A percentile compares a stretch with the other conserved stretches of the same genome.
Evolutionary conservation across 2,329 filamentous ascomycete genomes (phyloP).

Genomic region (Neoarthrinium moseri): DNA sequence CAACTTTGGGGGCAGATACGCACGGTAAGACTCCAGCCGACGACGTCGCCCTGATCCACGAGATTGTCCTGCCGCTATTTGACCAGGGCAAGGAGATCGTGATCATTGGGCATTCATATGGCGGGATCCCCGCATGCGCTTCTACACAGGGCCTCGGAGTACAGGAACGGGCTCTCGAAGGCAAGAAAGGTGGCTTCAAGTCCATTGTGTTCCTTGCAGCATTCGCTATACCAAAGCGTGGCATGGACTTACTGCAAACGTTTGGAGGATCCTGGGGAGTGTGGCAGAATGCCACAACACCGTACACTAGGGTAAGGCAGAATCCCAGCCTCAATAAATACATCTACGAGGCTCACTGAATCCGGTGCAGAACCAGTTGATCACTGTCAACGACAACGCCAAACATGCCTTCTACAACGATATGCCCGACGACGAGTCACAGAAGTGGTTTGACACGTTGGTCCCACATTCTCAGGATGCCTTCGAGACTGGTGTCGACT

Average conservation of each 20-base stretch:
- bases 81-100: slow-evolving; percentile 12
- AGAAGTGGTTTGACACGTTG: slow-evolving; percentile 12
- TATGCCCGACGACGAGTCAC: slow-evolving; percentile 9
- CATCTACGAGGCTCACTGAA: not conserved
- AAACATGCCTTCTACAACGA: slow-evolving; percentile 16
- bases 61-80: slow-evolving; percentile 14
- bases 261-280: not conserved
- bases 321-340: not conserved
- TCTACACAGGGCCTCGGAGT: not conserved
- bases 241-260: not conserved
- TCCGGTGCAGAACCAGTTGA: slow-evolving; percentile 8
- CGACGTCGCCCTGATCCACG: slow-evolving; percentile 12
- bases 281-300: not conserved
- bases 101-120: slow-evolving; percentile 20
- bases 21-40: not conserved
- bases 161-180: not conserved
- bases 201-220: not conserved
- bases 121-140: slow-evolving; percentile 15
- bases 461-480: slow-evolving; percentile 16
- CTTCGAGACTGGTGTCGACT: slow-evolving; percentile 15
- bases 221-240: not conserved
- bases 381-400: slow-evolving; percentile 9
- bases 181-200: slow-evolving; percentile 1
- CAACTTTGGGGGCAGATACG: slow-evolving; percentile 3
- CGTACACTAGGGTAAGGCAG: slow-evolving; percentile 3